Conservation (phyloP, 2,329 filamentous ascomycete genomes). For the Fusarium nurragi region DNA sequence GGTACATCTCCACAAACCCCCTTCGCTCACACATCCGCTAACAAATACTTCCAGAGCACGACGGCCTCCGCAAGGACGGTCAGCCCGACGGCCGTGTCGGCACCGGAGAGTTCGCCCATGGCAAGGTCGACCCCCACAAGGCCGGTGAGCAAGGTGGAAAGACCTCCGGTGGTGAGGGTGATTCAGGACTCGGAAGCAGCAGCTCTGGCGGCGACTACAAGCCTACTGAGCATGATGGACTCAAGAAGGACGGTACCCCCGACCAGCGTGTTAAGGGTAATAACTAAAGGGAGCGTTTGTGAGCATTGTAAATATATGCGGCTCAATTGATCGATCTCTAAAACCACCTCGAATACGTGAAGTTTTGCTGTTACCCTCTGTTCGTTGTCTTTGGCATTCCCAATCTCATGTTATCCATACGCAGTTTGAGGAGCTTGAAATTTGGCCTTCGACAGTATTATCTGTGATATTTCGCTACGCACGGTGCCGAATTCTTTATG, state of each 20-base stretch:
- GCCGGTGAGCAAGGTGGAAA: slow-evolving; percentile 35
- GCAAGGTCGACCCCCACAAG: slow-evolving; percentile 37
- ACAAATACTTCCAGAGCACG: slow-evolving; percentile 23
- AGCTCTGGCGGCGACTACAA: slow-evolving; percentile 20
- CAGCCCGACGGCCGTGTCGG: slow-evolving; percentile 37
- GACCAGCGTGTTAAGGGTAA: slow-evolving; percentile 30
- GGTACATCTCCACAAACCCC: neutral
- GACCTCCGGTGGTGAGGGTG: slow-evolving; percentile 12
- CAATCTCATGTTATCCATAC: too few relatives aligned
- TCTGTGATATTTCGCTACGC: too few relatives aligned
- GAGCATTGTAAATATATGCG: neutral
- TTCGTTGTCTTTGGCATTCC: too few relatives aligned
- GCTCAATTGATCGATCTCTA: neutral
- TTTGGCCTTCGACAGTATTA: too few relatives aligned
- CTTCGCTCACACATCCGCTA: fast-evolving
- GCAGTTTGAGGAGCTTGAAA: too few relatives aligned
- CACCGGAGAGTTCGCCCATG: slow-evolving; percentile 38
- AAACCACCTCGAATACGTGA: too few relatives aligned
- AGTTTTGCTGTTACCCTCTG: too few relatives aligned
- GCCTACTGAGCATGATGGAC: slow-evolving; percentile 25
- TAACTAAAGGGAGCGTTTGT: neutral
- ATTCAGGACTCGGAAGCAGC: slow-evolving; percentile 1
- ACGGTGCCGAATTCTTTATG: too few relatives aligned
- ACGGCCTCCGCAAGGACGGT: slow-evolving; percentile 38
- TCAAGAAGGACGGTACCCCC: slow-evolving; percentile 27